These are phyloP conservation scores for Plicaturopsis crispa DNA, from an alignment of 768 basidiomycete species.

Conservation along the genomic window DNA sequence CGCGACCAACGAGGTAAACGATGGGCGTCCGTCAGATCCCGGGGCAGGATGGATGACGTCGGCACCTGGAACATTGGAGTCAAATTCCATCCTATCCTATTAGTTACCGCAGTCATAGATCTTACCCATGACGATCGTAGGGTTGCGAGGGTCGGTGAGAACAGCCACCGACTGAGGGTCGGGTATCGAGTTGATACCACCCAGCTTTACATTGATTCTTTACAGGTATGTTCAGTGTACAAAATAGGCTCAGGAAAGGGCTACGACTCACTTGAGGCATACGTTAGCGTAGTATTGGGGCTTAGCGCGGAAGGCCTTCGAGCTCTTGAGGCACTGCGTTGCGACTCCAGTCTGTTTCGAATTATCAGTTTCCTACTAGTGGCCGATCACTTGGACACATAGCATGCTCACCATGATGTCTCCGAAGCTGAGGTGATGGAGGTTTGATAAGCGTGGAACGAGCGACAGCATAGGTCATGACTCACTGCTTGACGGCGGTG, in stretches of 20 bases:
- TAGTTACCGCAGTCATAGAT: not conserved
- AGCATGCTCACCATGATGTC: conserved; percentile 43
- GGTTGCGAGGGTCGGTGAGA: conserved; percentile 62
- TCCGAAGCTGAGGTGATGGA: no score
- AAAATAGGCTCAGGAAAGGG: conserved; percentile 1
- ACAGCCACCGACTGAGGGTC: conserved; percentile 58
- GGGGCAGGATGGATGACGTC: conserved; percentile 83
- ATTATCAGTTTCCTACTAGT: conserved; percentile 2
- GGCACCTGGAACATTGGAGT: conserved; percentile 39
- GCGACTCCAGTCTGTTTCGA: conserved; percentile 55
- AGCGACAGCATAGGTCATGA: no score
- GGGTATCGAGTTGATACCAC: conserved; percentile 76
- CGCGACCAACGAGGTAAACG: conserved; percentile 74
- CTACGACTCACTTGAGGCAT: conserved; percentile 54
- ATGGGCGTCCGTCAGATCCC: conserved; percentile 71
- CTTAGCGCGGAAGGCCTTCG: conserved; percentile 60
- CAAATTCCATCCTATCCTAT: not conserved
- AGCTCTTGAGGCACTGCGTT: conserved; percentile 69
- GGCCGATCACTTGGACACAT: not conserved
- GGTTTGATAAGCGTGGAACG: no score
- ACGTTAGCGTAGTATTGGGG: conserved; percentile 80
- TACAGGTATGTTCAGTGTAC: not conserved
- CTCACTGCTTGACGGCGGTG: conserved; percentile 71
- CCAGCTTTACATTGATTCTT: conserved; percentile 80
- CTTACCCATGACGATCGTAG: conserved; percentile 74